Base-by-base conservation (phyloP, 495 filamentous ascomycete genomes). In the Penicillium coprophilum region DNA sequence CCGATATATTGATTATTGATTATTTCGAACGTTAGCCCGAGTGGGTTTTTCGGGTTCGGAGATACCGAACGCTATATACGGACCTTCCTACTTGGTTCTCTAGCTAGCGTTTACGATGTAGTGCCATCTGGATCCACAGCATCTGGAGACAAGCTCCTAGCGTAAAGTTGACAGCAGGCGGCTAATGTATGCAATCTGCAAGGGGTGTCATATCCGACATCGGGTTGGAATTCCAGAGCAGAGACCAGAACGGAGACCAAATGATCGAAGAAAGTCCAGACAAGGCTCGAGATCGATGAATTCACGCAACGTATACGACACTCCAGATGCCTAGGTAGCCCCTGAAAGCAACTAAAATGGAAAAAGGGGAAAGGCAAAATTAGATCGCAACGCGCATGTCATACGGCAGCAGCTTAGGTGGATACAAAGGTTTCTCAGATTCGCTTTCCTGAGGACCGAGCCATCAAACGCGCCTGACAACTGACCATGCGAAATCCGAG, bases 401-500 rank as follows among this genome's bases (percentile, higher is more conserved):
- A 40, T 50, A 50, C 32, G n/a, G 32, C 34, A 50, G 30, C 15
- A 47, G 15, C 3, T 15, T 46, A 7, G 23, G 20, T 46, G 20
- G 44, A 8, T 46, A 46, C 44, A 46, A 30, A n/a, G 5, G 23
- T 30, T 20, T 36, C 13, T 36, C n/a, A 6, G 34, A 38, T n/a
- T 27, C n/a, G 13, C 32, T 15, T 36, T 36, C 34, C 34, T 7
- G 15, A 38, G 46, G 40, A 0, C 46, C 46, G 46, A 38, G 30
- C 23, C 46, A 23, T 36, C 15, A 20, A 44, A 44, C 15, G 44
- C 23, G 44, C n/a, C 8, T n/a, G 27, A 27, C 32, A 40, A 52
- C n/a, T 41, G 9, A 46, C 51, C 41, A 54, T 20, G 41, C 52
- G 52, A 15, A 8, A 46, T 36, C 4, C 9, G 52, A 54, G 52